Conservation (phyloP, 1,284 basidiomycete genomes). For the Trichosporon ovoides region DNA sequence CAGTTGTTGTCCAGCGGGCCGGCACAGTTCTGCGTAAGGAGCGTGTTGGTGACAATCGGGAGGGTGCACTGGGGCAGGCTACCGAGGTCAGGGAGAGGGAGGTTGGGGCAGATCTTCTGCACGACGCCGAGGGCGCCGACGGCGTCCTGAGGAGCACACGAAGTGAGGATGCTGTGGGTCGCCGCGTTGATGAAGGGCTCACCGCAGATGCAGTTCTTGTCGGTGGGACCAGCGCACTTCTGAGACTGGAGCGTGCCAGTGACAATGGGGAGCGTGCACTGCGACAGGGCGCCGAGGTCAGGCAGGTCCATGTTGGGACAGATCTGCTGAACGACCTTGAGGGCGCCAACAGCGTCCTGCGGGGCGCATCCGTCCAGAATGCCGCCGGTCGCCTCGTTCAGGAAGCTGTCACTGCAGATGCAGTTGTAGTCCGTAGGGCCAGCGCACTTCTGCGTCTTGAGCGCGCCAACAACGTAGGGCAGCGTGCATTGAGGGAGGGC, state of each 20-base stretch:
- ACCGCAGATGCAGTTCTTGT: constrained; percentile 6
- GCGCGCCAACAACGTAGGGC: constrained; percentile 3
- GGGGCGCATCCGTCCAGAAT: background rate
- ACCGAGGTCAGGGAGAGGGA: constrained; percentile 1
- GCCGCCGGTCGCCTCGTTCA: background rate
- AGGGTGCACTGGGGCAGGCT: constrained; percentile 1
- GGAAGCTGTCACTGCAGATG: constrained; percentile 7
- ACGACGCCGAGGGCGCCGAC: no score
- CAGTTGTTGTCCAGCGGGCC: background rate
- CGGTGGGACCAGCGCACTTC: constrained; percentile 1
- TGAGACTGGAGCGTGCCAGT: background rate
- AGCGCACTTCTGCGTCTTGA: background rate
- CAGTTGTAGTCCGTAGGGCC: constrained; percentile 9
- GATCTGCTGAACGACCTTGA: background rate
- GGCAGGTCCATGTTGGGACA: constrained; percentile 5
- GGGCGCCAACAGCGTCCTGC: background rate
- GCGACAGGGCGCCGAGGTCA: constrained; percentile 4
- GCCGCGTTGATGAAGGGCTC: background rate
- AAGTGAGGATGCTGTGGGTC: background rate
- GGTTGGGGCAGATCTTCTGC: background rate
- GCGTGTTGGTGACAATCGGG: background rate
- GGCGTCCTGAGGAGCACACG: no score
- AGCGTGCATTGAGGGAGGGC: background rate
- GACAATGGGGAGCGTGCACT: constrained; percentile 1
- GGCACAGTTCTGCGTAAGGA: background rate